These are phyloP conservation scores for Edaphochlamys debaryana DNA, from an alignment of 139 green algal species.

Conservation along the genomic window DNA sequence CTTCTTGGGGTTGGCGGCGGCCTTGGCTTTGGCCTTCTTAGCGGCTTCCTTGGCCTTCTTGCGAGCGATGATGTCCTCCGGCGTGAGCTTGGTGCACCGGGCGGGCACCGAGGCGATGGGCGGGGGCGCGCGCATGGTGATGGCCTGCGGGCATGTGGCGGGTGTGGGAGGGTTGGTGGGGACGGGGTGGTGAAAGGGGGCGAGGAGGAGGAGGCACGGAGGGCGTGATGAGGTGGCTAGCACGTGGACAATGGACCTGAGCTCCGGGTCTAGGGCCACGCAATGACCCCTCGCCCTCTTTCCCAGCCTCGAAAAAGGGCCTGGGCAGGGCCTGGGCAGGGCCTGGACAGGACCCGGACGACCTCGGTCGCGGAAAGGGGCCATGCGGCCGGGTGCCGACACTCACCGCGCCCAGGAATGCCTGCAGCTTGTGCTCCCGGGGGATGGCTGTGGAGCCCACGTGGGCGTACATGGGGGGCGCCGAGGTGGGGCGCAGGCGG, in stretches of 20 bases:
- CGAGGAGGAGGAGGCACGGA: too few species aligned
- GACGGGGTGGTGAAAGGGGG: background rate
- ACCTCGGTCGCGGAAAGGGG: too few species aligned
- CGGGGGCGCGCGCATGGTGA: background rate
- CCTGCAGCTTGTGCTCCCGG: conserved; percentile 14
- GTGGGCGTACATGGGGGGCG: conserved; percentile 17
- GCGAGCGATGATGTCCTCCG: conserved; percentile 19
- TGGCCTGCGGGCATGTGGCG: background rate
- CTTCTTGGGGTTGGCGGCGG: conserved; percentile 1
- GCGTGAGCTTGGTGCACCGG: conserved; percentile 8
- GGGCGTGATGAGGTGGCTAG: too few species aligned
- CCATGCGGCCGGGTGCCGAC: too few species aligned
- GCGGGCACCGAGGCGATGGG: background rate
- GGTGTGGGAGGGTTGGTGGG: background rate
- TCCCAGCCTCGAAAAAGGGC: too few species aligned
- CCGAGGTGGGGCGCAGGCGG: conserved; percentile 20
- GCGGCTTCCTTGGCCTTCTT: conserved; percentile 37
- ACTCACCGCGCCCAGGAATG: conserved; percentile 25
- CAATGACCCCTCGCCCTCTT: too few species aligned
- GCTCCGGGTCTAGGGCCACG: background rate
- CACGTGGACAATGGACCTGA: too few species aligned
- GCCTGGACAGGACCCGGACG: too few species aligned
- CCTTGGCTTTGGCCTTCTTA: conserved; percentile 27
- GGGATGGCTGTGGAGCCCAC: conserved; percentile 15
- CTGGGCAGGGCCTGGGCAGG: too few species aligned